Evolutionary conservation across 257 asterid genomes (phyloP).

Genomic region (Paraleonurus japonicus): DNA sequence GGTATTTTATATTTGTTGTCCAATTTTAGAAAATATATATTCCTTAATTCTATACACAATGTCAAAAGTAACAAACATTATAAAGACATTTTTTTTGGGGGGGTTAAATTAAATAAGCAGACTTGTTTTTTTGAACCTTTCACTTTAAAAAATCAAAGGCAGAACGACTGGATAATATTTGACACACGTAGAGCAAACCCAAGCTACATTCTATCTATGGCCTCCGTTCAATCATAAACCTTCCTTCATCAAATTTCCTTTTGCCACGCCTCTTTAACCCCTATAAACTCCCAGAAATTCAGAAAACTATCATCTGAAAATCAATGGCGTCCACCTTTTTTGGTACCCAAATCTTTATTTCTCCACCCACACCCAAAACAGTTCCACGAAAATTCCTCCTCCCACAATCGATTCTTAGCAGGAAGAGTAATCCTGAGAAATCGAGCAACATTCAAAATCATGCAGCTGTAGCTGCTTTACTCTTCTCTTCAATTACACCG

Average conservation of each 20-base stretch:
- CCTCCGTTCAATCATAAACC: slow-evolving; percentile 33
- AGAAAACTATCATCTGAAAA: neutral
- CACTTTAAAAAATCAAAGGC: slow-evolving; percentile 2
- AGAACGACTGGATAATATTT: slow-evolving; percentile 47
- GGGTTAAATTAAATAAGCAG: too few species aligned
- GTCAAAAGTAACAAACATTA: too few species aligned
- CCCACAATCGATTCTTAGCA: slow-evolving; percentile 48
- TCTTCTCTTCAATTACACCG: slow-evolving; percentile 69
- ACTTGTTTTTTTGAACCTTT: too few species aligned
- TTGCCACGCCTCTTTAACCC: slow-evolving; percentile 4
- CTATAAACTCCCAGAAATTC: slow-evolving; percentile 4
- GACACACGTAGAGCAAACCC: slow-evolving; percentile 52
- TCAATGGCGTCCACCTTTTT: slow-evolving; percentile 62
- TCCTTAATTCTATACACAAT: too few species aligned
- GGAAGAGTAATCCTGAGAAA: slow-evolving; percentile 29
- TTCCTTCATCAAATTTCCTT: neutral
- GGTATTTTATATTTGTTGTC: too few species aligned
- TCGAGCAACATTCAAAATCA: slow-evolving; percentile 41
- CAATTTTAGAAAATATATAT: too few species aligned
- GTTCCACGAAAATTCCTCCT: slow-evolving; percentile 44
- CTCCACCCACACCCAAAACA: slow-evolving; percentile 75
- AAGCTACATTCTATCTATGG: slow-evolving; percentile 45
- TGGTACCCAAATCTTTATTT: slow-evolving; percentile 55
- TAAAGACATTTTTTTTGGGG: too few species aligned
- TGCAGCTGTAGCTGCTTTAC: slow-evolving; percentile 77